These are phyloP conservation scores for Curvularia verruculosa DNA, from an alignment of 2,329 filamentous ascomycete species.

Conservation along the genomic window DNA sequence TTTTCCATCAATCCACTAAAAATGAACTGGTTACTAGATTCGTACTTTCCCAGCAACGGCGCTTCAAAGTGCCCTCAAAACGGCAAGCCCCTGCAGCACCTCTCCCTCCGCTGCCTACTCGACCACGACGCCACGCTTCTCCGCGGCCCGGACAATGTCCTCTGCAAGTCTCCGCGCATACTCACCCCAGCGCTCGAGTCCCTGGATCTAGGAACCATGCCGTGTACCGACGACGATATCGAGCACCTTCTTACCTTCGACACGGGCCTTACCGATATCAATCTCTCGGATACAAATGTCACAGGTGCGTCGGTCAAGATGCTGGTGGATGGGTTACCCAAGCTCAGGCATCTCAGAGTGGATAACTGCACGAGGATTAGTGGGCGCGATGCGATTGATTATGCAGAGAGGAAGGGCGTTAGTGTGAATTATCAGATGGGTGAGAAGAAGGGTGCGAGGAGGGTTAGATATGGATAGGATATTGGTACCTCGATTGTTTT, in stretches of 20 bases:
- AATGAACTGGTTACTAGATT: not conserved
- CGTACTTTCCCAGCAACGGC: not conserved
- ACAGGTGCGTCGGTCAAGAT: constrained; percentile 52
- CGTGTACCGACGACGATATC: constrained; percentile 41
- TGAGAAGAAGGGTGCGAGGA: constrained; percentile 26
- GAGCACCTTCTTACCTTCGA: constrained; percentile 29
- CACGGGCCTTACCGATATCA: constrained; percentile 33
- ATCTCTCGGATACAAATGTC: constrained; percentile 48
- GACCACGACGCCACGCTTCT: constrained; percentile 4
- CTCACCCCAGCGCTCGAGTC: constrained; percentile 27
- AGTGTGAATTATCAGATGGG: constrained; percentile 26
- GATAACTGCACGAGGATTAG: constrained; percentile 45
- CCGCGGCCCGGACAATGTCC: constrained; percentile 10
- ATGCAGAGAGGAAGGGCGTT: constrained; percentile 47
- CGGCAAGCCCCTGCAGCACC: not conserved
- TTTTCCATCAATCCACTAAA: constrained; percentile 7
- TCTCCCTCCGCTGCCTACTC: constrained; percentile 7
- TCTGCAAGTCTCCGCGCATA: constrained; percentile 29
- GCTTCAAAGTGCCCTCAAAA: not conserved
- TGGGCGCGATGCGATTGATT: constrained; percentile 50
- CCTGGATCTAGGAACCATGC: constrained; percentile 24
- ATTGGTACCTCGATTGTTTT: not conserved
- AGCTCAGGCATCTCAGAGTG: constrained; percentile 40
- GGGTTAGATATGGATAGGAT: constrained; percentile 18
- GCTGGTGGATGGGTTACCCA: constrained; percentile 36